phyloP scores from a whole-genome alignment of 1,284 basidiomycete species.

The Schizophyllum amplum region DNA sequence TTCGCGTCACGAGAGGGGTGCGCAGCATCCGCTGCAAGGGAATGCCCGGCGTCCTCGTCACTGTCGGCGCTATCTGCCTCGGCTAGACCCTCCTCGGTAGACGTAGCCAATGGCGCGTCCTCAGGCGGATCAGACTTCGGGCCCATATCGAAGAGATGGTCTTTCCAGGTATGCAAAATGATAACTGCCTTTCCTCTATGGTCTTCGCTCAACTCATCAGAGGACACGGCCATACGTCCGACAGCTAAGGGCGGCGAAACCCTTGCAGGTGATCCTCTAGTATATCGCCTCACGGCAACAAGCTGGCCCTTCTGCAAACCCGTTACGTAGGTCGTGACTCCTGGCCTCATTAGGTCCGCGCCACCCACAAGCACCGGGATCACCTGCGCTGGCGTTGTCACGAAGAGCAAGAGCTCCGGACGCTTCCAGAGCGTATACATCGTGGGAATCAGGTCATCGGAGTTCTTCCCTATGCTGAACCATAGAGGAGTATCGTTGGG shows the following conservation, averaged over 20 bases:
- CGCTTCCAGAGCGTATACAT: slow-evolving; percentile 74
- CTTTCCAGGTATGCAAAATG: slow-evolving; percentile 64
- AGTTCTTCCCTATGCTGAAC: slow-evolving; percentile 68
- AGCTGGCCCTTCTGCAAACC: slow-evolving; percentile 37
- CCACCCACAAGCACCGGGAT: slow-evolving; percentile 61
- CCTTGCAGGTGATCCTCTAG: slow-evolving; percentile 27
- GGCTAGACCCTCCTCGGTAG: slow-evolving; percentile 14
- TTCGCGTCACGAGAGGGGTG: not conserved
- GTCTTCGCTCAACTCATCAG: slow-evolving; percentile 31
- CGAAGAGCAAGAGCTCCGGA: slow-evolving; percentile 49
- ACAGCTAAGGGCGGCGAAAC: slow-evolving; percentile 57
- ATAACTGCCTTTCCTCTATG: slow-evolving; percentile 70
- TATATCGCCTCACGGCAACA: slow-evolving; percentile 50
- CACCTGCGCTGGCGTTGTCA: slow-evolving; percentile 54
- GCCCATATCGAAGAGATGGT: slow-evolving; percentile 64
- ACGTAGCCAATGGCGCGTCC: slow-evolving; percentile 16
- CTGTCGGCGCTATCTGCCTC: slow-evolving; percentile 15
- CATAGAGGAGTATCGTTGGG: slow-evolving; percentile 73
- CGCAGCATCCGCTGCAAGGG: slow-evolving; percentile 7
- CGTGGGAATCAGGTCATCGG: slow-evolving; percentile 64
- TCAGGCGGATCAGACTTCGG: slow-evolving; percentile 47
- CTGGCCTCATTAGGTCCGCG: slow-evolving; percentile 75
- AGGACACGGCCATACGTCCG: slow-evolving; percentile 57
- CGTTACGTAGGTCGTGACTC: slow-evolving; percentile 34
- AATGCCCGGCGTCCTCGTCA: slow-evolving; percentile 11